These are phyloP conservation scores for Capillidium rhysosporum DNA, from an alignment of 371 early-diverging fungal genomes.

Conservation along the genomic window DNA sequence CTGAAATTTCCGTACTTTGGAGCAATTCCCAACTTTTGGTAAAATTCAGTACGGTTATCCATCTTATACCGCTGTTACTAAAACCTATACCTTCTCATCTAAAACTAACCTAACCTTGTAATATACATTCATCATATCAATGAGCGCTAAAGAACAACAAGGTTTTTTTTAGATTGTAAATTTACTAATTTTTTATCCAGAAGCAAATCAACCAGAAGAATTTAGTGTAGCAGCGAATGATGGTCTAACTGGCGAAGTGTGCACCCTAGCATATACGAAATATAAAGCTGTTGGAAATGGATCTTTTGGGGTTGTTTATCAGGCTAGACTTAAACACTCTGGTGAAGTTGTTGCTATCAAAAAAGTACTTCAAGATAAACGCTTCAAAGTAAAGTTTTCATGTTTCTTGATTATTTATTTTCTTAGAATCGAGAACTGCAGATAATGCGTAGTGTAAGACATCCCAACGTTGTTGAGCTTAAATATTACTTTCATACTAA, in stretches of 20 bases:
- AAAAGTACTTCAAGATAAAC: conserved; percentile 88
- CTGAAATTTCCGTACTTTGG: too few relatives aligned
- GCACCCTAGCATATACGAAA: conserved; percentile 67
- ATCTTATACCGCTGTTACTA: too few relatives aligned
- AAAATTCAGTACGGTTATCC: too few relatives aligned
- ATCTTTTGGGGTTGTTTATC: conserved; percentile 91
- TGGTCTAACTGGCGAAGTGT: conserved; percentile 59
- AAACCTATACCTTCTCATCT: too few relatives aligned
- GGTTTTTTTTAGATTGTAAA: too few relatives aligned
- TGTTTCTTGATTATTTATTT: not conserved
- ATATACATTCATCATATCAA: too few relatives aligned
- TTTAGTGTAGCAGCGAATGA: conserved; percentile 47
- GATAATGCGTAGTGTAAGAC: conserved; percentile 78
- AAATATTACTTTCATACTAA: conserved; percentile 76
- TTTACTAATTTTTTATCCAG: conserved; percentile 7
- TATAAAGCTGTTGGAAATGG: conserved; percentile 86
- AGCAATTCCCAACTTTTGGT: too few relatives aligned
- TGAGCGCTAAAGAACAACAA: too few relatives aligned
- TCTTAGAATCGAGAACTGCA: conserved; percentile 83
- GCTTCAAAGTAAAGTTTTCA: conserved; percentile 60
- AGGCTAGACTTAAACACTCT: conserved; percentile 65
- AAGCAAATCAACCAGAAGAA: conserved; percentile 22
- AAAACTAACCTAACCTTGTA: too few relatives aligned
- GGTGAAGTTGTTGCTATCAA: conserved; percentile 79
- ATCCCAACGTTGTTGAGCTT: conserved; percentile 72